These are phyloP conservation scores for Seiridium cupressi DNA, from an alignment of 2,329 filamentous ascomycete species.

Conservation along the genomic window DNA sequence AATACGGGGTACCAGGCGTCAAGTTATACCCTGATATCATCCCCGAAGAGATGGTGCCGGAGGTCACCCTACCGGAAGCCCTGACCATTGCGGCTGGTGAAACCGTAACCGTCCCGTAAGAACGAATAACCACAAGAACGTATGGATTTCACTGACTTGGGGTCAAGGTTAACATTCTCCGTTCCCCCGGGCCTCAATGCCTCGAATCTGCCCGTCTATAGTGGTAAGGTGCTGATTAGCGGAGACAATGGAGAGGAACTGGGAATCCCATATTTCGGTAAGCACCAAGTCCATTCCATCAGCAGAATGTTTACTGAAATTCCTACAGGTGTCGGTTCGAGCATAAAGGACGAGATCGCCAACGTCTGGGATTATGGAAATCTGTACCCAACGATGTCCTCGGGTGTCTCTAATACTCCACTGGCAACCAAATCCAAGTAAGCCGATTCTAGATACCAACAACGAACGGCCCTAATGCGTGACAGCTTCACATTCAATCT, in stretches of 20 bases:
- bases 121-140: neutral
- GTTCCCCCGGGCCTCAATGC: constrained; percentile 23
- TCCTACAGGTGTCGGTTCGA: constrained; percentile 15
- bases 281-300: neutral
- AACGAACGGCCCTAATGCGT: neutral
- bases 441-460: neutral
- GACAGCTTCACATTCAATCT: constrained; percentile 26
- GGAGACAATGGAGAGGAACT: constrained; percentile 29
- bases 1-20: constrained; percentile 11
- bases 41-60: constrained; percentile 15
- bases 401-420: constrained; percentile 7
- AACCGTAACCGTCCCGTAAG: constrained; percentile 16
- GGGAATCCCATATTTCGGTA: constrained; percentile 30
- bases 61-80: constrained; percentile 11
- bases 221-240: constrained; percentile 31
- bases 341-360: constrained; percentile 14
- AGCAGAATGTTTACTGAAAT: neutral
- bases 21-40: constrained; percentile 13
- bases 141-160: neutral
- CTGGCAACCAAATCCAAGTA: constrained; percentile 17
- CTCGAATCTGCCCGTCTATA: constrained; percentile 28
- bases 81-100: constrained; percentile 15
- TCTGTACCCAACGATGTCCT: constrained; percentile 12
- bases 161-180: constrained; percentile 13
- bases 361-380: constrained; percentile 16